Evolutionary conservation across 345 rosid genomes (phyloP), one percentile per base, ranked within the genome.

Genomic region (Eucalyptus urophylla): DNA sequence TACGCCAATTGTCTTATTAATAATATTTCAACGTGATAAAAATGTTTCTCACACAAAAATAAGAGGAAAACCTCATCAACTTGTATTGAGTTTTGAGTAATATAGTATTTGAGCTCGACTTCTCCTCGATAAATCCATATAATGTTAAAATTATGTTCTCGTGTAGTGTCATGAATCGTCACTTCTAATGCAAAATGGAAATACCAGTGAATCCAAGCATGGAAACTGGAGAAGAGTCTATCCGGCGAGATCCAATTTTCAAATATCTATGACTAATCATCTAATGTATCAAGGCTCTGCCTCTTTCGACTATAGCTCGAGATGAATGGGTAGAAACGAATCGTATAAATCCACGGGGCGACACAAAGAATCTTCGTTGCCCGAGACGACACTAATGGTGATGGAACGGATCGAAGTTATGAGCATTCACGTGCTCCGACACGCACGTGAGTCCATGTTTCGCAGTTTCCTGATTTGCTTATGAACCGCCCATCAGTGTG

Each of bases 341-440:
- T 14, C 81, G 19, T 49, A 29, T 40, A 29, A 40, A 10, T 4
- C 69, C 21, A 37, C 37, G 58, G 43, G 54, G 22, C 29, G 51
- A 85, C 89, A 85, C 47, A 53, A 88, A 44, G 87, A 88, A 86
- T 86, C 89, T 86, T 45, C 56, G 47, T 44, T 69, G 37, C 15
- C 86, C 37, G 72, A 45, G 81, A 87, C 54, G 76, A 47, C 88
- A 65, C 72, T 91, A 43, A 86, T 53, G 87, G 81, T 89, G 93
- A 92, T 86, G 91, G 91, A 89, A 90, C 93, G 22, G 54, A 87
- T 89, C 92, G 89, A 89, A 88, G 80, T 86, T 83, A 87, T 29
- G 45, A 86, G 58, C 89, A 60, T 86, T 90, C 90, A 49, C 80
- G 85, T 58, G 86, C 27, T 43, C 80, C 85, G 85, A 87, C 44